These are phyloP conservation scores for Calonectria multiphialidica DNA, from an alignment of 2,329 filamentous ascomycete genomes.

Conservation along the genomic window DNA sequence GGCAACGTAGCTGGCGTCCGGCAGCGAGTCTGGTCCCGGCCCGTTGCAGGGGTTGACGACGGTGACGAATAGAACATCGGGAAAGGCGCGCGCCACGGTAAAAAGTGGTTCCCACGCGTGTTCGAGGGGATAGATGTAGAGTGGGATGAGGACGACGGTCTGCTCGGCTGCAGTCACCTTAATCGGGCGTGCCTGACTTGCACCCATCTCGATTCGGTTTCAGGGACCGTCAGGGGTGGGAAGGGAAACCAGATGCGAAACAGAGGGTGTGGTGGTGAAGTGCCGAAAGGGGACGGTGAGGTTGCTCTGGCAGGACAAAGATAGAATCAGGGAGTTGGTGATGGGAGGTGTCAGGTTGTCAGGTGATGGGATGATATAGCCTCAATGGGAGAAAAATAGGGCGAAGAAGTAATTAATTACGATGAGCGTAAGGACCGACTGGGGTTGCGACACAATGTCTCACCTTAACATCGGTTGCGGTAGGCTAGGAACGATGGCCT, in stretches of 20 bases:
- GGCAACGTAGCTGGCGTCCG: constrained; percentile 26
- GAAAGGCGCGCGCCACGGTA: constrained; percentile 17
- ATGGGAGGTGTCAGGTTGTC: not conserved
- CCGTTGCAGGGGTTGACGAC: constrained; percentile 30
- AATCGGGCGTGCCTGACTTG: not conserved
- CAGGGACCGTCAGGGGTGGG: not conserved
- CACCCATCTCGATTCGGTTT: constrained; percentile 13
- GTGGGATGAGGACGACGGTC: constrained; percentile 25
- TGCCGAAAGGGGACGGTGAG: not conserved
- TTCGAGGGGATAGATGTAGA: constrained; percentile 30
- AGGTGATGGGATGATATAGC: constrained; percentile 9
- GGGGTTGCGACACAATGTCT: not conserved
- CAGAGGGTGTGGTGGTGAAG: not conserved
- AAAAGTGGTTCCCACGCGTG: constrained; percentile 29
- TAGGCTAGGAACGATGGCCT: not conserved
- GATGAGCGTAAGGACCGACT: constrained; percentile 6
- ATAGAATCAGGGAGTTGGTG: not conserved
- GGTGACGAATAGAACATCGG: constrained; percentile 25
- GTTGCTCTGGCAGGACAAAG: not conserved
- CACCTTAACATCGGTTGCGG: constrained; percentile 2
- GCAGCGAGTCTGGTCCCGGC: constrained; percentile 23
- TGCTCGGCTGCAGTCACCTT: constrained; percentile 1
- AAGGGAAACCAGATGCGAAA: not conserved
- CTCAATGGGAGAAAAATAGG: not conserved
- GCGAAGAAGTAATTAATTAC: not conserved